A percentile compares a stretch with the other conserved stretches of the same genome.
Evolutionary conservation across 441 rosid genomes (phyloP).

Genomic region (Jatropha podagrica): DNA sequence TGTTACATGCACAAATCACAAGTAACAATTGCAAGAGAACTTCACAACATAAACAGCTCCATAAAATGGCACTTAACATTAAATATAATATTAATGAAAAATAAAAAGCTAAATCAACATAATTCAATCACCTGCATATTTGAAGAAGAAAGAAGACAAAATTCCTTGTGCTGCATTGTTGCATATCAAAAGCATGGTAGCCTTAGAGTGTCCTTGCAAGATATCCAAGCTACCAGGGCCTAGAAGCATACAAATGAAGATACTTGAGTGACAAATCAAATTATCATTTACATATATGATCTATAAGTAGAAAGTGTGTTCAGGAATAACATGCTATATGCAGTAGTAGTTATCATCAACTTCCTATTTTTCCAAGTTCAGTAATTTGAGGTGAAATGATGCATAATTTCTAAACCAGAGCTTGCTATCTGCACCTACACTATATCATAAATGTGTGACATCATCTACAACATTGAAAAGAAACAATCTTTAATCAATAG

Average conservation of each 20-base stretch:
- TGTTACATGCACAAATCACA: neutral
- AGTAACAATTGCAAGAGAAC: neutral
- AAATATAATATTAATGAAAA: neutral
- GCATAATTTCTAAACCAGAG: neutral
- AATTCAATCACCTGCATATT: slow-evolving; percentile 65
- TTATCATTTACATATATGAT: neutral
- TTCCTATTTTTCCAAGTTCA: neutral
- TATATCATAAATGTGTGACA: neutral
- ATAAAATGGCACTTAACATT: neutral
- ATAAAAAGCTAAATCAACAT: neutral
- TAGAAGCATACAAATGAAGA: slow-evolving; percentile 16
- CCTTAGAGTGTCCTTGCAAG: slow-evolving; percentile 77
- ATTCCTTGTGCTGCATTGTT: slow-evolving; percentile 93
- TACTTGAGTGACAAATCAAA: slow-evolving; percentile 13
- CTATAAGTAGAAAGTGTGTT: neutral
- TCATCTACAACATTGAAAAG: neutral
- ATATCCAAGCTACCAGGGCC: slow-evolving; percentile 77
- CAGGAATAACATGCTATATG: neutral
- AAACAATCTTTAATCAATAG: neutral
- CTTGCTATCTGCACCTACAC: neutral
- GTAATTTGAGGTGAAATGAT: neutral
- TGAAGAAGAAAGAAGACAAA: slow-evolving; percentile 82
- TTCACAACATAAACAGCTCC: neutral
- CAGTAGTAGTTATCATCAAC: neutral
- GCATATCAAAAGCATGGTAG: slow-evolving; percentile 74